A percentile compares a stretch with the other conserved stretches of the same genome.
Evolutionary conservation across 495 filamentous ascomycete genomes (phyloP).

Genomic region (Aspergillus bertholletiae): DNA sequence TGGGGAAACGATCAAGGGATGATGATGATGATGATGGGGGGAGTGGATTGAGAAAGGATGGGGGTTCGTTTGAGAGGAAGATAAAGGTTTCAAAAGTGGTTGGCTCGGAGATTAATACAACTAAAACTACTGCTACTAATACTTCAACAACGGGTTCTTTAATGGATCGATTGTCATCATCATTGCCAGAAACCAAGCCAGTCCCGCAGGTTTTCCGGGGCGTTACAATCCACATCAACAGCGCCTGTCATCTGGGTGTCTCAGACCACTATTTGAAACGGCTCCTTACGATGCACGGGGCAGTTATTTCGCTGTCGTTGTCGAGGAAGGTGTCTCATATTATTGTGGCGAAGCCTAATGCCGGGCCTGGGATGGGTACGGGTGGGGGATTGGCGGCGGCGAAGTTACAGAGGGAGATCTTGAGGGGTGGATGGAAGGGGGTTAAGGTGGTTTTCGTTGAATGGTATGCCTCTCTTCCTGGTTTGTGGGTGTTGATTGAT

Average conservation of each 20-base stretch:
- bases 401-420: slow-evolving; percentile 83
- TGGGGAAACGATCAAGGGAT: slow-evolving; percentile 15
- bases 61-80: background rate
- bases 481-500: background rate
- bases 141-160: too few species aligned
- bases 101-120: too few species aligned
- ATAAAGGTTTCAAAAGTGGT: background rate
- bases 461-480: slow-evolving; percentile 52
- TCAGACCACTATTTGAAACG: slow-evolving; percentile 86
- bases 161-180: background rate
- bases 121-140: too few species aligned
- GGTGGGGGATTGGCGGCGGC: slow-evolving; percentile 77
- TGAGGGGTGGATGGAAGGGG: slow-evolving; percentile 49
- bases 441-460: slow-evolving; percentile 82
- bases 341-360: slow-evolving; percentile 64
- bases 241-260: slow-evolving; percentile 73
- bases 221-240: slow-evolving; percentile 81
- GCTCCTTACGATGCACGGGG: slow-evolving; percentile 71
- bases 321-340: slow-evolving; percentile 82
- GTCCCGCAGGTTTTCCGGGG: slow-evolving; percentile 54
- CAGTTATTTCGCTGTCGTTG: slow-evolving; percentile 60
- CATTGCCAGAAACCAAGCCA: background rate
- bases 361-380: slow-evolving; percentile 27
- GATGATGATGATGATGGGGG: too few species aligned
- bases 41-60: background rate